A percentile compares a stretch with the other conserved stretches of the same genome.
phyloP scores from a whole-genome alignment of 495 filamentous ascomycete genomes.

The Pyronema domesticum region DNA sequence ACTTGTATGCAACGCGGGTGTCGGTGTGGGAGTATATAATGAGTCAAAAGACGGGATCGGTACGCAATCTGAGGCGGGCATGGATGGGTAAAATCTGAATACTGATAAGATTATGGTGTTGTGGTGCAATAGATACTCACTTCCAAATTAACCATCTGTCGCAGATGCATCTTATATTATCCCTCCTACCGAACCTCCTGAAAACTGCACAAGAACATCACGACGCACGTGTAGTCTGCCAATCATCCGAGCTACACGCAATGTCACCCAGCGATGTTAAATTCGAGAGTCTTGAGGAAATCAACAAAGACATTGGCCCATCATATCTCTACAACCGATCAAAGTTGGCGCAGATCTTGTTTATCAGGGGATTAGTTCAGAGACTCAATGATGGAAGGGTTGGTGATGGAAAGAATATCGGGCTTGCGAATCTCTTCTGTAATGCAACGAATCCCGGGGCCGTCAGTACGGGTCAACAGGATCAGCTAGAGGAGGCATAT shows the following conservation, averaged over 20 bases:
- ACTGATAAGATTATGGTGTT: too few species aligned
- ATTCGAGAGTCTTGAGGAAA: constrained; percentile 34
- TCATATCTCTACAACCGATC: constrained; percentile 35
- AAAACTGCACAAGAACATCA: constrained; percentile 24
- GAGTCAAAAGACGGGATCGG: constrained; percentile 25
- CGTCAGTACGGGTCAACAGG: constrained; percentile 32
- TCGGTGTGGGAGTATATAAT: constrained; percentile 26
- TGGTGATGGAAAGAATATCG: constrained; percentile 21
- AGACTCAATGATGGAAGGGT: constrained; percentile 25
- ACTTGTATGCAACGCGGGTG: constrained; percentile 29
- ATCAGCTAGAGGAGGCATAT: constrained; percentile 38
- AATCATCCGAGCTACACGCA: constrained; percentile 39
- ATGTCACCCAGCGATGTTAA: constrained; percentile 28
- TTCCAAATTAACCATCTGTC: constrained; percentile 29
- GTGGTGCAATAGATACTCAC: constrained; percentile 22
- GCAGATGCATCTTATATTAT: constrained; percentile 28
- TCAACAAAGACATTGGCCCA: constrained; percentile 37
- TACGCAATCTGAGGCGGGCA: neutral
- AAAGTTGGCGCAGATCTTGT: constrained; percentile 39
- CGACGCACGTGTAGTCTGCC: constrained; percentile 31
- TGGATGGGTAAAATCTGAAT: neutral
- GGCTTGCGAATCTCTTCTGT: constrained; percentile 26
- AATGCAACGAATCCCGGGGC: constrained; percentile 36
- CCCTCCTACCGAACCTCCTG: constrained; percentile 28
- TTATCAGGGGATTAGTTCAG: constrained; percentile 27